These are phyloP conservation scores for Botrytis tulipae DNA, from an alignment of 2,329 filamentous ascomycete genomes.

Conservation along the genomic window DNA sequence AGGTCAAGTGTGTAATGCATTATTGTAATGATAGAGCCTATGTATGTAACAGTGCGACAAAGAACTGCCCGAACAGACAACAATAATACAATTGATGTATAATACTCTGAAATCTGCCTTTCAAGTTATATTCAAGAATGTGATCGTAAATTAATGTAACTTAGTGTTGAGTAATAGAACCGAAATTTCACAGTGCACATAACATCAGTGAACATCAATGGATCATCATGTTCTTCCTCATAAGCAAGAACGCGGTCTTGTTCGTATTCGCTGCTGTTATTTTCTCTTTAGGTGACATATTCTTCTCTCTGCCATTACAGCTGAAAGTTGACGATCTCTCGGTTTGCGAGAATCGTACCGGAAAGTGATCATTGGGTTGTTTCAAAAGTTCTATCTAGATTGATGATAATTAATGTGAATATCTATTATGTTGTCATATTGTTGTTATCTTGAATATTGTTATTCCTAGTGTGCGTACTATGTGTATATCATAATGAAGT, in stretches of 20 bases:
- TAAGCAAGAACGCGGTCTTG: not conserved
- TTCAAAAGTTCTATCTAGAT: not conserved
- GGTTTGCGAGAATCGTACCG: not conserved
- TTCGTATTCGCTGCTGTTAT: not conserved
- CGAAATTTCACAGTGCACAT: no score
- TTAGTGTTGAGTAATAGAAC: not conserved
- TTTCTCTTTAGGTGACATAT: not conserved
- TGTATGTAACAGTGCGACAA: not conserved
- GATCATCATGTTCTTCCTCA: not conserved
- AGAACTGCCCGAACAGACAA: no score
- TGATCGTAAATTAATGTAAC: not conserved
- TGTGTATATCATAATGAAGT: not conserved
- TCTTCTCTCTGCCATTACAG: not conserved
- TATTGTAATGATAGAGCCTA: not conserved
- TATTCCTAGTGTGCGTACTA: not conserved
- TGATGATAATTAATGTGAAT: not conserved
- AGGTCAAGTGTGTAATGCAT: not conserved
- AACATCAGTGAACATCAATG: not conserved
- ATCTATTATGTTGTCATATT: no score
- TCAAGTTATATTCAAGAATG: not conserved
- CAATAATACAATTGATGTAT: not conserved
- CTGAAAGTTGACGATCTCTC: not conserved
- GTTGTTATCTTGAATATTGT: no score
- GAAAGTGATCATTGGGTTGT: not conserved
- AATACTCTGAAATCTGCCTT: no score